Base-by-base conservation (phyloP, 2,329 filamentous ascomycete species). In the Coniochaeta ligniaria region DNA sequence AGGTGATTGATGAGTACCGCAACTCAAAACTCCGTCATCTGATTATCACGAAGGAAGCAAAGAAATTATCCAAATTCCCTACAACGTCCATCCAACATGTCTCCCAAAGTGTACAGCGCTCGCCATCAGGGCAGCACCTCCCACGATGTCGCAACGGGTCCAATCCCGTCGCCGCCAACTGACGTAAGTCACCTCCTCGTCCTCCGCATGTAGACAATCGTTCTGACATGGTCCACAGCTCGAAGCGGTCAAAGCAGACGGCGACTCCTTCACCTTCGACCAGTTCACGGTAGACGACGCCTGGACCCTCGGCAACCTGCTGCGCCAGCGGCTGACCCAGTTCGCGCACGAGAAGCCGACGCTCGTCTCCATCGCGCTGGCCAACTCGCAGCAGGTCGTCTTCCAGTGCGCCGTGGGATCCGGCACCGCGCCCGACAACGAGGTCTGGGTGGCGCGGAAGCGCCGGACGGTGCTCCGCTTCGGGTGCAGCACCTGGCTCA, bases 371-470 rank as follows among this genome's bases (percentile, higher is more conserved):
- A 89, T 91, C 72, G 76, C 81, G 35, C 79, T 87, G n/a, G 77
- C 84, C 61, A 81, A 83, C 68, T 74, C 72, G 65, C 71, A 74
- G 57, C 87, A 89, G 67, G 77, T 85, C 1, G 74, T 94, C 22
- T 94, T 92, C 78, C 89, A 92, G 71, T 78, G 80, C 61, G 84
- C 83, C 4, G 88, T 87, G 0, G 83, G 88, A 45, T 75, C 83
- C 0, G 90, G 90, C 7, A 84, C 85, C 5, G 78, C 82, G 62
- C 87, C 89, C 0, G 91, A 94, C 72, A 88, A 90, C 68, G 87
- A 90, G 71, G 74, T 75, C 31, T 91, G 87, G 88, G 86, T 91
- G 24, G 74, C 79, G 41, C 79, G 90, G 36, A 94, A 95, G 78
- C 78, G 86, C 16, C 85, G 84, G 61, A 88, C 88, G 0, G 90